Conservation (phyloP, 1,284 basidiomycete species). For the Peniophora sp. region DNA sequence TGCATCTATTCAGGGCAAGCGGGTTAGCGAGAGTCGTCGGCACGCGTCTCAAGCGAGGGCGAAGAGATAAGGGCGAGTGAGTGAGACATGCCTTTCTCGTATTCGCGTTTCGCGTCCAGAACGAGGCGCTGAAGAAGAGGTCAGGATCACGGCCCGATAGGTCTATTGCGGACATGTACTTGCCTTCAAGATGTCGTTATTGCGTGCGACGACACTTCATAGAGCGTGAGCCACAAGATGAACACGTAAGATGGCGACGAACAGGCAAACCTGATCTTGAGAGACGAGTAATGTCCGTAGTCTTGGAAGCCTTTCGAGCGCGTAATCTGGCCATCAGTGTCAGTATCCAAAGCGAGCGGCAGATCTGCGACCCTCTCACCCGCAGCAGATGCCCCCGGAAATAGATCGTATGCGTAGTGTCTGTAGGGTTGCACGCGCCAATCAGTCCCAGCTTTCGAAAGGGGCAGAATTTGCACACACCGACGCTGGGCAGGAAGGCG, state of each 20-base stretch:
- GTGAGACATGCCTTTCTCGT: conserved; percentile 45
- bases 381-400: conserved; percentile 81
- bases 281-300: conserved; percentile 56
- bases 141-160: no score
- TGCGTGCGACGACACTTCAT: conserved; percentile 71
- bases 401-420: conserved; percentile 80
- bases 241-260: conserved; percentile 12
- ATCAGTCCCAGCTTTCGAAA: conserved; percentile 11
- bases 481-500: conserved; percentile 66
- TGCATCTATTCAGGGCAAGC: conserved; percentile 36
- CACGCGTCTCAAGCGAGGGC: no score
- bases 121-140: conserved; percentile 25
- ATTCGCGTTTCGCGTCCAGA: conserved; percentile 75
- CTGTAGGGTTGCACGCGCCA: conserved; percentile 25
- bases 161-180: no score
- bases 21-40: no score
- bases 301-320: conserved; percentile 69
- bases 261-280: conserved; percentile 65
- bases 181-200: conserved; percentile 77
- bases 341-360: conserved; percentile 15
- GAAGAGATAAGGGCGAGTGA: no score
- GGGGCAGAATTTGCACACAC: conserved; percentile 35
- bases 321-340: conserved; percentile 50
- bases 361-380: conserved; percentile 31
- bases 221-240: conserved; percentile 4